These are phyloP conservation scores for Epichloe glyceriae DNA, from an alignment of 2,329 filamentous ascomycete species.

Conservation along the genomic window DNA sequence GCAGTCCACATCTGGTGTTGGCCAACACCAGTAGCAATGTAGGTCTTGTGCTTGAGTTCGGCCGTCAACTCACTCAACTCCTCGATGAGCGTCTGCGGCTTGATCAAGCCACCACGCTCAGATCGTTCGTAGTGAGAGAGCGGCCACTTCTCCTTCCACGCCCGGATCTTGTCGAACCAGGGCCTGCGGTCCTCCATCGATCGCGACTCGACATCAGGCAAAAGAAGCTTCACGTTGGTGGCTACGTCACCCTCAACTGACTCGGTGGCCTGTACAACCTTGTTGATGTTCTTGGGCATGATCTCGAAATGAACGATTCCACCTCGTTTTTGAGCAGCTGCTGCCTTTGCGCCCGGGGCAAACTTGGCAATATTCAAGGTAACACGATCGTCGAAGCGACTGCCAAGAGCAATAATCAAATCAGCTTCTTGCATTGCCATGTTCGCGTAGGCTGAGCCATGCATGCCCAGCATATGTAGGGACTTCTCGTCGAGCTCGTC, in stretches of 20 bases:
- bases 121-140: slow-evolving; percentile 70
- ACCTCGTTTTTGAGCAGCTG: slow-evolving; percentile 72
- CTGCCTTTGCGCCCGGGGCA: slow-evolving; percentile 74
- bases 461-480: slow-evolving; percentile 97
- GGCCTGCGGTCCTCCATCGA: slow-evolving; percentile 54
- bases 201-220: slow-evolving; percentile 57
- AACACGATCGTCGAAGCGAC: slow-evolving; percentile 92
- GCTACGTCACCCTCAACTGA: slow-evolving; percentile 89
- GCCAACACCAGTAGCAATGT: slow-evolving; percentile 88
- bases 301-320: slow-evolving; percentile 98
- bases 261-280: slow-evolving; percentile 92
- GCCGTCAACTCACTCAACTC: slow-evolving; percentile 77
- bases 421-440: slow-evolving; percentile 97
- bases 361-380: slow-evolving; percentile 74
- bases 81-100: slow-evolving; percentile 87
- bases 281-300: slow-evolving; percentile 99
- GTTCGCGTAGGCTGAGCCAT: slow-evolving; percentile 93
- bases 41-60: slow-evolving; percentile 66
- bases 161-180: slow-evolving; percentile 82
- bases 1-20: slow-evolving; percentile 99
- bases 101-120: slow-evolving; percentile 66
- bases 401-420: slow-evolving; percentile 86
- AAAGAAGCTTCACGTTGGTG: slow-evolving; percentile 59
- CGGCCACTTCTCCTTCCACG: slow-evolving; percentile 88
- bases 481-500: slow-evolving; percentile 91